Evolutionary conservation across 2,329 filamentous ascomycete species (phyloP).

Genomic region (Cryphonectria japonica): DNA sequence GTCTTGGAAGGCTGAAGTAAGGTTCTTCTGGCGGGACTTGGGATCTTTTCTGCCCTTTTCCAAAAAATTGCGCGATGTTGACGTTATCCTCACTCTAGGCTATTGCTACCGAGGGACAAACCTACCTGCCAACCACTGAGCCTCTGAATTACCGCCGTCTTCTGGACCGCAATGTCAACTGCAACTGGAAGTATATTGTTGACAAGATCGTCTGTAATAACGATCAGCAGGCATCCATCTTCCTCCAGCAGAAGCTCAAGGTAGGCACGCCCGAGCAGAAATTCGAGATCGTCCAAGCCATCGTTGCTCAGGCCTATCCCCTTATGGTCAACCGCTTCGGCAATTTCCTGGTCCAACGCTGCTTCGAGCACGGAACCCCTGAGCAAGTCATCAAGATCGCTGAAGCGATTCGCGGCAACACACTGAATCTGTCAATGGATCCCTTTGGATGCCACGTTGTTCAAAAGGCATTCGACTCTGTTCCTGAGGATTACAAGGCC

Average conservation of each 20-base stretch:
- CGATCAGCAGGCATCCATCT: conserved; percentile 98
- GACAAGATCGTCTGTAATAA: conserved; percentile 99
- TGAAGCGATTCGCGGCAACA: conserved; percentile 90
- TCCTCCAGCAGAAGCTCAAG: conserved; percentile 98
- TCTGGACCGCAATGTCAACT: conserved; percentile 92
- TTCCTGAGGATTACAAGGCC: conserved; percentile 96
- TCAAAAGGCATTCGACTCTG: conserved; percentile 97
- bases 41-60: conserved; percentile 16
- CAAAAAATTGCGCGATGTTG: conserved; percentile 29
- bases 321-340: conserved; percentile 99
- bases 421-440: conserved; percentile 94
- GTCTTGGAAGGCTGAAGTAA: conserved; percentile 61
- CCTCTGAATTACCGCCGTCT: conserved; percentile 95
- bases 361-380: conserved; percentile 95
- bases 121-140: conserved; percentile 84
- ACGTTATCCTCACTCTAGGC: conserved; percentile 43
- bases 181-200: conserved; percentile 99
- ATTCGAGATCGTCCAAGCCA: conserved; percentile 94
- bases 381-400: conserved; percentile 96
- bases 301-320: conserved; percentile 91
- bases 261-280: conserved; percentile 94
- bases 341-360: conserved; percentile 97
- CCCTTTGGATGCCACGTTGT: conserved; percentile 98
- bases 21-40: conserved; percentile 28
- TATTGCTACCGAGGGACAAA: conserved; percentile 62